These are phyloP conservation scores for Colletotrichum viniferum DNA, from an alignment of 2,329 filamentous ascomycete species.

Conservation along the genomic window DNA sequence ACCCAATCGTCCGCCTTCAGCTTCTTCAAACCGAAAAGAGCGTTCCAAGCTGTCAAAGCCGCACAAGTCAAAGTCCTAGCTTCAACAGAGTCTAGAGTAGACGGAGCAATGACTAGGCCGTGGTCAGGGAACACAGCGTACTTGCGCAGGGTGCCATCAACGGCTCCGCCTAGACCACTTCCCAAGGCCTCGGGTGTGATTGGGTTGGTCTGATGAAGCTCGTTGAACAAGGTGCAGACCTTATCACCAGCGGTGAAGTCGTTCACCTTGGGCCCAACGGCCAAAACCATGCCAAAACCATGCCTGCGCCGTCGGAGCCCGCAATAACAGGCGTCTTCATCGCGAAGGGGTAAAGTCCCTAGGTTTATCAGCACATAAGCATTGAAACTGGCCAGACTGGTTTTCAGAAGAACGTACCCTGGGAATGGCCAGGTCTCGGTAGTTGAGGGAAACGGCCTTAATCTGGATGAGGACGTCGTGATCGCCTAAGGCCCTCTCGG, in stretches of 20 bases:
- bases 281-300: not conserved
- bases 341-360: not conserved
- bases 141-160: not conserved
- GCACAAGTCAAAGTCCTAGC: not conserved
- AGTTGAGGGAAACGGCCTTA: not conserved
- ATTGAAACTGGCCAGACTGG: too few relatives aligned
- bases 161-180: not conserved
- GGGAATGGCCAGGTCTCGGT: not conserved
- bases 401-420: not conserved
- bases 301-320: not conserved
- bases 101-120: not conserved
- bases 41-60: slow-evolving; percentile 22
- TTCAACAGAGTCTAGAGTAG: not conserved
- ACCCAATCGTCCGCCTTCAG: slow-evolving; percentile 45
- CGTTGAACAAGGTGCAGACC: not conserved
- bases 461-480: not conserved
- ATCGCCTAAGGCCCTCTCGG: not conserved
- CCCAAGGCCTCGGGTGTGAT: not conserved
- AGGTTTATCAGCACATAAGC: not conserved
- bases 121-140: not conserved
- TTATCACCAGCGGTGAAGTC: not conserved
- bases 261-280: not conserved
- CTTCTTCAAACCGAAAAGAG: slow-evolving; percentile 33
- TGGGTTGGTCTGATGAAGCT: not conserved
- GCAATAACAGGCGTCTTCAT: not conserved